Evolutionary conservation across 176 grass and related monocot species (phyloP), one percentile per base, ranked within the genome.

Genomic region (Avena atlantica): DNA sequence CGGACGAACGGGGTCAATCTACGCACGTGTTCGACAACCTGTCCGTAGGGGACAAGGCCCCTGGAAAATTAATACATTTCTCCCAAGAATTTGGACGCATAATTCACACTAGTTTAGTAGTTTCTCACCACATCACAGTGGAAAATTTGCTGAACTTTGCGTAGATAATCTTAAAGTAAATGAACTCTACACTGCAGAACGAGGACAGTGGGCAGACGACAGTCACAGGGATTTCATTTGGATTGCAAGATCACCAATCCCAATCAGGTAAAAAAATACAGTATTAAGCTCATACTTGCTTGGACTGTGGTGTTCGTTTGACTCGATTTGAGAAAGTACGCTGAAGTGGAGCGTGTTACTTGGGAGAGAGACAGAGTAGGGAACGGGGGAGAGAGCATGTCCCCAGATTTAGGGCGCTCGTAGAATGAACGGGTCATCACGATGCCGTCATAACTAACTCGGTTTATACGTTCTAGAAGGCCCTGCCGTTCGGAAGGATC

Each of bases 281-380:
- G 29, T 31, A 31, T 31, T 37, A 37, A 37, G 36, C 5, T 70
- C 37, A 31, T 55, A 17, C 15, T 14, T 45, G 5, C 51, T 78
- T 70, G 23, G 2, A 17, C 70, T 34, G 58, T 13, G 14, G 40
- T 19, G 14, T 84, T 60, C 51, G 51, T 42, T 19, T 63, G 74
- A 79, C 20, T 79, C 24, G 6, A 37, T 48, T 61, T 68, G 5
- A 60, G 16, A 34, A 50, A 29, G 12, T 40, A 40, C 5, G 37
- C 29, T 4, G 88, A 8, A 67, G 25, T 72, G 69, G 17, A 4
- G 36, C 17, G 48, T 68, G 83, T 12, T 81, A 5, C 50, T 50
- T 34, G 64, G 14, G 56, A 71, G 34, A 78, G 63, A 65, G 74
- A 87, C 75, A 87, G 47, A 73, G 80, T 57, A 74, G 21, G 80